Percentiles rank a stretch among this genome's conserved stretches.
Evolutionary conservation across 805 yeast species (phyloP).

Genomic region (Kodamaea hsintzibuensis): DNA sequence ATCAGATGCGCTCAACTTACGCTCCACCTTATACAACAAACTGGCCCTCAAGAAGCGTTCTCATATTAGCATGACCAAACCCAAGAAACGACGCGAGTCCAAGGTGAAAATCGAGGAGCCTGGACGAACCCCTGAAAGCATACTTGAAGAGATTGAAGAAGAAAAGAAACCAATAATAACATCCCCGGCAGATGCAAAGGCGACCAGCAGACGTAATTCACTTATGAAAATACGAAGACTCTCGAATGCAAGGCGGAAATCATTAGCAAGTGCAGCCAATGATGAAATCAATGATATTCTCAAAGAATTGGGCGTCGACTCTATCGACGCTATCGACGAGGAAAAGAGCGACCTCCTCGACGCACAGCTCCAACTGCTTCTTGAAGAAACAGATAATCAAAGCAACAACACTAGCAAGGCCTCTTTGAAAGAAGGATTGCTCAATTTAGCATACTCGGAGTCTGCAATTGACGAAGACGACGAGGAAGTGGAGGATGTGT

Average conservation of each 20-base stretch:
- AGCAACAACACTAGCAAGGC: constrained; percentile 12
- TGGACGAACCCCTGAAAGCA: neutral
- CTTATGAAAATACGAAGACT: constrained; percentile 28
- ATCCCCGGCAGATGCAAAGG: constrained; percentile 2
- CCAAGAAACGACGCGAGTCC: constrained; percentile 2
- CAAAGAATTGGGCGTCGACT: constrained; percentile 35
- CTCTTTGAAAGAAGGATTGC: constrained; percentile 17
- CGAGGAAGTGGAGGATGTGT: constrained; percentile 32
- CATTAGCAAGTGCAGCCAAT: constrained; percentile 37
- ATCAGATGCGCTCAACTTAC: constrained; percentile 59
- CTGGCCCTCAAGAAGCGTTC: constrained; percentile 9
- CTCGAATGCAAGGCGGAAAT: constrained; percentile 39
- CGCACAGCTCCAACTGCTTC: constrained; percentile 31
- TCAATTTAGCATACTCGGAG: constrained; percentile 20
- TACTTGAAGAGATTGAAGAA: neutral
- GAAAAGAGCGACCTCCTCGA: constrained; percentile 31
- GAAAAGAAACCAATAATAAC: neutral
- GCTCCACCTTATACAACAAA: constrained; percentile 47
- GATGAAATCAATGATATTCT: constrained; percentile 41
- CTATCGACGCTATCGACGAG: constrained; percentile 31
- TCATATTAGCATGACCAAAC: neutral
- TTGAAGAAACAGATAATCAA: constrained; percentile 23
- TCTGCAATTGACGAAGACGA: constrained; percentile 35
- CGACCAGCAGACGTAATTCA: constrained; percentile 12
- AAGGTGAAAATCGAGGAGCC: constrained; percentile 8